Evolutionary conservation across 495 filamentous ascomycete genomes (phyloP).

Genomic region (Penicillium lagena): DNA sequence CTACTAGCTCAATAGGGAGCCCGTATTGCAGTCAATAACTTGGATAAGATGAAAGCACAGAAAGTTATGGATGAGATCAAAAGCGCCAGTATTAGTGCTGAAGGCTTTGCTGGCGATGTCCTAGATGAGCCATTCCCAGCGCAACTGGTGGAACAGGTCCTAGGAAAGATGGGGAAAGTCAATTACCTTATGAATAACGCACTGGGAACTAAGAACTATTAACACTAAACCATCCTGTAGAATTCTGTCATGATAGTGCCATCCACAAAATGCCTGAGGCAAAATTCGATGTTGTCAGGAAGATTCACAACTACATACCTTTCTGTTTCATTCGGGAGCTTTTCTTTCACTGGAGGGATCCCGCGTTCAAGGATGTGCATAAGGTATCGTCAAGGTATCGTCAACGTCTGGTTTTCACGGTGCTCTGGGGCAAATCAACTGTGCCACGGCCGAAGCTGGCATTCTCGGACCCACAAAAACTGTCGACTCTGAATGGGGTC

Average conservation of each 20-base stretch:
- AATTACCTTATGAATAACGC: slow-evolving; percentile 73
- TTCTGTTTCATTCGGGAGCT: slow-evolving; percentile 65
- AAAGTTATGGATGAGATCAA: slow-evolving; percentile 49
- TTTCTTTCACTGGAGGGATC: slow-evolving; percentile 55
- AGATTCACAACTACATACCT: slow-evolving; percentile 63
- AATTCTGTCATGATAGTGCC: slow-evolving; percentile 51
- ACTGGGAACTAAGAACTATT: no score
- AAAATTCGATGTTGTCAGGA: slow-evolving; percentile 69
- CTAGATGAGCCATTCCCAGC: slow-evolving; percentile 4
- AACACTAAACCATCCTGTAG: no score
- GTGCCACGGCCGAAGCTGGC: slow-evolving; percentile 64
- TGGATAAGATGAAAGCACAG: slow-evolving; percentile 51
- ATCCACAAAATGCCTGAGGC: slow-evolving; percentile 77
- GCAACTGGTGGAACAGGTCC: slow-evolving; percentile 53
- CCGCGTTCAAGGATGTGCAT: slow-evolving; percentile 56
- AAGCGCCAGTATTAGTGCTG: slow-evolving; percentile 55
- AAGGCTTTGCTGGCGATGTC: slow-evolving; percentile 42
- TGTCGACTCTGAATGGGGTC: slow-evolving; percentile 76
- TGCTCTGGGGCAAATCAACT: slow-evolving; percentile 69
- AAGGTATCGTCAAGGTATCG: slow-evolving; percentile 65
- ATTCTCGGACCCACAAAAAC: slow-evolving; percentile 65
- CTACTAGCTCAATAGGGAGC: slow-evolving; percentile 70
- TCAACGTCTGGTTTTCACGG: slow-evolving; percentile 64
- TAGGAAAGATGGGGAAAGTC: slow-evolving; percentile 71
- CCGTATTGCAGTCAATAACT: slow-evolving; percentile 63